Percentiles rank a stretch among this genome's conserved stretches.
phyloP scores from a whole-genome alignment of 208 protist species.

The Vickermania ingenoplastis region DNA sequence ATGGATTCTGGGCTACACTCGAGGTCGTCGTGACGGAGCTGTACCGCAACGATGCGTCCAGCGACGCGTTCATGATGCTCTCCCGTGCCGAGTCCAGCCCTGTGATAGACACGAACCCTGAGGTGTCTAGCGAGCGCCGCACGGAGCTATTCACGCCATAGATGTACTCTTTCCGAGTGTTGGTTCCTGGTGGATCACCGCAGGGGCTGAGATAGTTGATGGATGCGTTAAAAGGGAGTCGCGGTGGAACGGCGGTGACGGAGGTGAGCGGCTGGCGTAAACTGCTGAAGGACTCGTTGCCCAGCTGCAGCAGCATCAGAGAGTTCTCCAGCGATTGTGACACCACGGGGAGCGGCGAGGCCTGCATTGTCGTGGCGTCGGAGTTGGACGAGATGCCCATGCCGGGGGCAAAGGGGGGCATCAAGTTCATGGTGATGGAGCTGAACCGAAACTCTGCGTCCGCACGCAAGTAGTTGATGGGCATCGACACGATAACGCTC shows the following conservation, averaged over 20 bases:
- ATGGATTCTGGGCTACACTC: no score
- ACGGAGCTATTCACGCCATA: no score
- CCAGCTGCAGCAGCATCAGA: background rate
- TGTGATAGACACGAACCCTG: background rate
- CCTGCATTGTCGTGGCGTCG: background rate
- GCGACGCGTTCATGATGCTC: background rate
- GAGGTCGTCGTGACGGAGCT: background rate
- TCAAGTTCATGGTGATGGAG: background rate
- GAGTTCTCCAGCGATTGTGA: background rate
- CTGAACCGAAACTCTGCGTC: background rate
- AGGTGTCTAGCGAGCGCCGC: background rate
- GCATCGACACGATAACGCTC: background rate
- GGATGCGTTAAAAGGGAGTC: background rate
- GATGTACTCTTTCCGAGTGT: no score
- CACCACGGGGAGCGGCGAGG: background rate
- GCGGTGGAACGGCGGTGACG: background rate
- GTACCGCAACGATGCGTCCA: background rate
- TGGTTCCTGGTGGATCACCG: background rate
- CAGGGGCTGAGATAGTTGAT: background rate
- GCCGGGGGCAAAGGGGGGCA: background rate
- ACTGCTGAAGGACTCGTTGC: background rate
- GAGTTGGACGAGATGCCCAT: background rate
- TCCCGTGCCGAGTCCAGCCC: background rate
- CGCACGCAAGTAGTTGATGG: background rate
- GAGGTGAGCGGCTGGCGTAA: background rate